phyloP scores from a whole-genome alignment of 2,329 filamentous ascomycete species.

The Saccharata proteae region DNA sequence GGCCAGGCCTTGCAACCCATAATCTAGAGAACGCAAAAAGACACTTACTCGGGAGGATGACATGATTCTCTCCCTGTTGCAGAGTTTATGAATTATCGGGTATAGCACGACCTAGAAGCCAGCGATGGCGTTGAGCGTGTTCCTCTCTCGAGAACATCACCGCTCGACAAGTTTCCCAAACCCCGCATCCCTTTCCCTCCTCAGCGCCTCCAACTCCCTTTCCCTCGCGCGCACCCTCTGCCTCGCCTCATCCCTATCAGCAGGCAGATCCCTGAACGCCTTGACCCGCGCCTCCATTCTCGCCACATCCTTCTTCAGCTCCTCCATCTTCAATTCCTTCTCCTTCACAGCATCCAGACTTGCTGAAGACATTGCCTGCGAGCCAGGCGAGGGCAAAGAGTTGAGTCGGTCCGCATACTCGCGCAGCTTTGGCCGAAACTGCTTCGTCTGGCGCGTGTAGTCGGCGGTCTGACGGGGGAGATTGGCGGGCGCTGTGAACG shows the following conservation, averaged over 20 bases:
- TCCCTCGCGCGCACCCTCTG: slow-evolving; percentile 58
- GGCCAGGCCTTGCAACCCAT: too few species aligned
- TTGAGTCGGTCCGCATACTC: slow-evolving; percentile 41
- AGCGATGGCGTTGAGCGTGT: too few species aligned
- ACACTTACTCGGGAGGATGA: too few species aligned
- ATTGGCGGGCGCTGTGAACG: slow-evolving; percentile 27
- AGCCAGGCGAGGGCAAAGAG: slow-evolving; percentile 1
- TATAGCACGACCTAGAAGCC: too few species aligned
- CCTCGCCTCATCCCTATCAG: slow-evolving; percentile 55
- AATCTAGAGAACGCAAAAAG: too few species aligned
- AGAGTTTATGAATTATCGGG: too few species aligned
- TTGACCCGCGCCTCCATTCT: slow-evolving; percentile 3
- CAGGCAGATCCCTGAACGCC: slow-evolving; percentile 33
- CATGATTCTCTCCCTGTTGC: too few species aligned
- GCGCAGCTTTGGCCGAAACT: slow-evolving; percentile 51
- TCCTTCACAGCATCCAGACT: background rate
- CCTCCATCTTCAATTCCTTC: slow-evolving; percentile 2
- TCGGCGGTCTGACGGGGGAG: slow-evolving; percentile 62
- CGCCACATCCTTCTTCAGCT: slow-evolving; percentile 1
- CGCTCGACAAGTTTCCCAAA: slow-evolving; percentile 60
- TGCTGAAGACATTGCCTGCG: slow-evolving; percentile 12
- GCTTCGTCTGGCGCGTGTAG: slow-evolving; percentile 57
- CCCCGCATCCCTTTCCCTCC: slow-evolving; percentile 53
- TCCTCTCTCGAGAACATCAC: slow-evolving; percentile 5
- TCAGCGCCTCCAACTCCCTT: slow-evolving; percentile 49